phyloP scores from a whole-genome alignment of 306 rosid genomes.

The Medicago lupulina region DNA sequence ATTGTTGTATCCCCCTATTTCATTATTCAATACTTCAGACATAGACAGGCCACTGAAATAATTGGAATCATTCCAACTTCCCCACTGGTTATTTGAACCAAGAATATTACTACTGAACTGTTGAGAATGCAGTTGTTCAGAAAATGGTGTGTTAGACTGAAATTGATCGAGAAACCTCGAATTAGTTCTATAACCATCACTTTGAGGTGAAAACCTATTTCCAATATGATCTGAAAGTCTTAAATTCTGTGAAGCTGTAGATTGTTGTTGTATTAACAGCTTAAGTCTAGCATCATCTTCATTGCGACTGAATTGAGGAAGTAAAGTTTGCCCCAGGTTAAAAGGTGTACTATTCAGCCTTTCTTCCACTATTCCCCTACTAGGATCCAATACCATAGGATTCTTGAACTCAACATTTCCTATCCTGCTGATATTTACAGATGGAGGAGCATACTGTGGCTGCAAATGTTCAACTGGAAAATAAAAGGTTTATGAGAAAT shows the following conservation, averaged over 20 bases:
- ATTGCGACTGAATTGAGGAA: constrained; percentile 42
- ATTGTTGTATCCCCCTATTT: constrained; percentile 44
- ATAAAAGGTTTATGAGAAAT: constrained; percentile 25
- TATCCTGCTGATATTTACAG: constrained; percentile 45
- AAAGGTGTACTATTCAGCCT: constrained; percentile 44
- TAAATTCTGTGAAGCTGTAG: constrained; percentile 44
- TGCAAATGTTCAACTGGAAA: constrained; percentile 47
- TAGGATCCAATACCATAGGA: constrained; percentile 39
- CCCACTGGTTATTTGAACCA: constrained; percentile 48
- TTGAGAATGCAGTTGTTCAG: constrained; percentile 48
- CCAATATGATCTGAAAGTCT: constrained; percentile 44
- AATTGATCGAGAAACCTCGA: constrained; percentile 51
- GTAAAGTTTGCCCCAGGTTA: constrained; percentile 40
- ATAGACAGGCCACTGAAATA: constrained; percentile 47
- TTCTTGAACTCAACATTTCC: constrained; percentile 39
- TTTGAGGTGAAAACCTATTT: constrained; percentile 44
- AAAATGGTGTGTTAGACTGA: constrained; percentile 49
- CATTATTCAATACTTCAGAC: constrained; percentile 49
- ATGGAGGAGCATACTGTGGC: constrained; percentile 43
- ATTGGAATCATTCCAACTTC: constrained; percentile 52
- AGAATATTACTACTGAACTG: constrained; percentile 41
- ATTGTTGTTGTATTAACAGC: constrained; percentile 50
- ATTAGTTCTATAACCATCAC: constrained; percentile 48
- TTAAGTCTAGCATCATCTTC: constrained; percentile 49
- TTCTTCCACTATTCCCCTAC: constrained; percentile 39